These are phyloP conservation scores for Peniophora sp. DNA, from an alignment of 1,284 basidiomycete species.

Conservation along the genomic window DNA sequence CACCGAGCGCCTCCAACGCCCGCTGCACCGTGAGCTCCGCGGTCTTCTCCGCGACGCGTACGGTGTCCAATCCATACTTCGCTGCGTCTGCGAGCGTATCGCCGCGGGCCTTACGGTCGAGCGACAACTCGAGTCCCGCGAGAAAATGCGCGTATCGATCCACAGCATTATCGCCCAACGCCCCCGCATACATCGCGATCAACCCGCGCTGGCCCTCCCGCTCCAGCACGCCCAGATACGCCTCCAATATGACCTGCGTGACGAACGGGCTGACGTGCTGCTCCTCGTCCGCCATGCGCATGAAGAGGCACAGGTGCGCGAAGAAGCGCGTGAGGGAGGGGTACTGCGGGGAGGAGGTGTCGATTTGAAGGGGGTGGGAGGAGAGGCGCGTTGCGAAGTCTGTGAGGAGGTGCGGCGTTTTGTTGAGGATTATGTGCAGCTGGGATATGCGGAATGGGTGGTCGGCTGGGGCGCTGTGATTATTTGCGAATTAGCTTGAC, in stretches of 20 bases:
- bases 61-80: constrained; percentile 80
- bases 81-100: constrained; percentile 70
- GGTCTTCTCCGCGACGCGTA: constrained; percentile 73
- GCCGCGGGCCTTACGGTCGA: constrained; percentile 62
- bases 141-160: constrained; percentile 92
- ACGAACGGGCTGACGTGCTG: constrained; percentile 64
- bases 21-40: constrained; percentile 75
- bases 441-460: constrained; percentile 87
- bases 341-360: constrained; percentile 35
- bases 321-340: constrained; percentile 81
- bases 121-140: constrained; percentile 69
- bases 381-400: constrained; percentile 44
- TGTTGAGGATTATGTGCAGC: constrained; percentile 76
- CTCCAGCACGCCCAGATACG: constrained; percentile 86
- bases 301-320: constrained; percentile 88
- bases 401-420: constrained; percentile 61
- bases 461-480: constrained; percentile 51
- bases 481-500: constrained; percentile 5
- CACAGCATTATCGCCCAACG: constrained; percentile 86
- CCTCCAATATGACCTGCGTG: constrained; percentile 79
- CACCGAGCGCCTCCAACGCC: constrained; percentile 53
- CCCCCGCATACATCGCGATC: constrained; percentile 91
- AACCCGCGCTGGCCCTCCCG: constrained; percentile 42
- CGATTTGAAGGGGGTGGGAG: neutral
- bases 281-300: constrained; percentile 77